A percentile compares a stretch with the other conserved stretches of the same genome.
Conservation (phyloP, 140 eudicot species). For the Erigeron philadelphicus region DNA sequence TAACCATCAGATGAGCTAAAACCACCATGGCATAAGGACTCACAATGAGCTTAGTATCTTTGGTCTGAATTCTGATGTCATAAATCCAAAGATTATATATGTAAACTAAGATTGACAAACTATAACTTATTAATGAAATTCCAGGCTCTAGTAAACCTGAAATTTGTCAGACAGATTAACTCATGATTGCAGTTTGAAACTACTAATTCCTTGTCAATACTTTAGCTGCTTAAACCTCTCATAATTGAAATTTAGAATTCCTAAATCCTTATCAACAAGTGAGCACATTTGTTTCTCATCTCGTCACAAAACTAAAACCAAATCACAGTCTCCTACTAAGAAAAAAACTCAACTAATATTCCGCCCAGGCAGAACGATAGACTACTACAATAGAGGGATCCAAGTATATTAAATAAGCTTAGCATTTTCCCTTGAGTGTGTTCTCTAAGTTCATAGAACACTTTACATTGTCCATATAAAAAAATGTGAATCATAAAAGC, state of each 20-base stretch:
- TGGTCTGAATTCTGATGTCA: neutral
- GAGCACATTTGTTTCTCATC: too few species aligned
- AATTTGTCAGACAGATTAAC: neutral
- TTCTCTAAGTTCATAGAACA: neutral
- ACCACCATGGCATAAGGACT: neutral
- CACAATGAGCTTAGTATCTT: neutral
- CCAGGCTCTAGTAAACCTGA: neutral
- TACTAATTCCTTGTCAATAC: neutral
- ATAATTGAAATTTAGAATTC: neutral
- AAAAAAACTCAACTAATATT: neutral
- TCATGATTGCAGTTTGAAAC: conserved; percentile 1
- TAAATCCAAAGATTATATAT: neutral
- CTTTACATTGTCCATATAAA: neutral
- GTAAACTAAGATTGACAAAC: neutral
- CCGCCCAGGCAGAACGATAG: neutral
- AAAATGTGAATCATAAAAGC: neutral
- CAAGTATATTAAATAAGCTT: neutral
- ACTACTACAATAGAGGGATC: neutral
- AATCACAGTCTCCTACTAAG: too few species aligned
- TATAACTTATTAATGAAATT: neutral
- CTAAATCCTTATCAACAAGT: neutral
- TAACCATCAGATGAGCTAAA: neutral
- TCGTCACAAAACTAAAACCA: too few species aligned
- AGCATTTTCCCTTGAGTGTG: neutral
- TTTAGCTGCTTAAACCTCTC: neutral